Evolutionary conservation across 257 asterid genomes (phyloP), one percentile per base, ranked within the genome.

Genomic region (Gynochthodes officinalis): DNA sequence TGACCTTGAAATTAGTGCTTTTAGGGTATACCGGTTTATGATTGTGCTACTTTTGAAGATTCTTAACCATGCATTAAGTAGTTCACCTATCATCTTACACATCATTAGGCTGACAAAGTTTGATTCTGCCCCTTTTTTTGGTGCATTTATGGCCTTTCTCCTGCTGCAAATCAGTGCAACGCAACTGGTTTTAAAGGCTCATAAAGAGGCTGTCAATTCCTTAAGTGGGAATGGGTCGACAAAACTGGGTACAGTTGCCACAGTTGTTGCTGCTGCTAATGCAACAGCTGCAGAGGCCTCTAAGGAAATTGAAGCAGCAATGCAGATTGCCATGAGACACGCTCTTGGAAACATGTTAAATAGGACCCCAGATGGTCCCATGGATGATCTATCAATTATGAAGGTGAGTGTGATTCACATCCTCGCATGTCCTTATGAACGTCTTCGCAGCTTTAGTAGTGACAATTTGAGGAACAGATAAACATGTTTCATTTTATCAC

Each of bases 191-290:
- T 80, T 95, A 72, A 90, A 70, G 85, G 99, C 97, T 80, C 99
- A 95, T 82, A 95, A 87, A 84, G 99, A 95, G 76, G 99, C 99
- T 49, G 98, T 95, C 76, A 86, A 95, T 77, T 92, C 99, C 70
- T 82, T 95, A 78, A 95, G 97, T 83, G 98, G 99, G 77, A 92
- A 86, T 81, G 99, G 99, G 54, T 92, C 97, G 25, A 76, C 97
- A 67, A 86, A 85, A 85, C 75, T 95, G 33, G 99, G 99, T 78
- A 92, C 98, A 44, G 98, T 92, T 71, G 97, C 99, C 80, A 84
- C 99, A 74, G 99, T 95, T 60, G 99, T 95, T 70, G 96, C 98
- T 78, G 98, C 96, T 82, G 99, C 98, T 75, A 95, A 95, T 84
- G 87, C 99, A 54, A 87, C 99, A 35, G 99, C 99, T 25, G 73